These are phyloP conservation scores for Thermothelomyces thermophilus DNA, from an alignment of 2,329 filamentous ascomycete genomes.

Conservation along the genomic window DNA sequence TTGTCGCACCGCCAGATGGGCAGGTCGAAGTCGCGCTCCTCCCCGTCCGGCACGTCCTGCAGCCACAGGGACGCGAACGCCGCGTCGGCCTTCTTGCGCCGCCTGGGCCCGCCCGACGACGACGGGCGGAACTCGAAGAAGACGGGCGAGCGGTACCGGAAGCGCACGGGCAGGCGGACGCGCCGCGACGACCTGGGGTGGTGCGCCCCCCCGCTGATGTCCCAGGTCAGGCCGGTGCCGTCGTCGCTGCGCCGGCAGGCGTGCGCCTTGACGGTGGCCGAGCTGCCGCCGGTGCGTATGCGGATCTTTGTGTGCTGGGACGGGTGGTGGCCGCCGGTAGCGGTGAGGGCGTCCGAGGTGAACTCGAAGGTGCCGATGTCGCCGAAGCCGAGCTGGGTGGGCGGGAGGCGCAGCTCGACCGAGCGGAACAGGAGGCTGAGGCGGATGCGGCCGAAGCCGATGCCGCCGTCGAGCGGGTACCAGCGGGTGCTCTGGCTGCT, in stretches of 20 bases:
- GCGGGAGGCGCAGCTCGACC: slow-evolving; percentile 79
- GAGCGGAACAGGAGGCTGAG: slow-evolving; percentile 87
- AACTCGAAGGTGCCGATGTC: slow-evolving; percentile 95
- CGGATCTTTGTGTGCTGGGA: slow-evolving; percentile 66
- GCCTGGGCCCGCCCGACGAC: slow-evolving; percentile 56
- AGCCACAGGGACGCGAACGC: slow-evolving; percentile 82
- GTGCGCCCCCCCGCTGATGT: slow-evolving; percentile 42
- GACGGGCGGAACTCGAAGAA: slow-evolving; percentile 77
- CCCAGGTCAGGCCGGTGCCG: slow-evolving; percentile 45
- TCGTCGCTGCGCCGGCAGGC: slow-evolving; percentile 54
- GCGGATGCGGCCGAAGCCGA: slow-evolving; percentile 83
- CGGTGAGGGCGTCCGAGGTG: slow-evolving; percentile 60
- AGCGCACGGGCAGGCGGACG: slow-evolving; percentile 76
- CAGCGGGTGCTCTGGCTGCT: slow-evolving; percentile 81
- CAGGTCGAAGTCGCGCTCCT: slow-evolving; percentile 71
- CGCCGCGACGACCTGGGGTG: slow-evolving; percentile 20
- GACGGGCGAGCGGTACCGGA: slow-evolving; percentile 82
- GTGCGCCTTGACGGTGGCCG: slow-evolving; percentile 59
- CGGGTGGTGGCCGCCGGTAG: slow-evolving; percentile 56
- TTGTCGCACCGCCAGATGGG: slow-evolving; percentile 84
- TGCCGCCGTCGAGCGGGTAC: slow-evolving; percentile 94
- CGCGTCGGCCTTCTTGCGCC: slow-evolving; percentile 47
- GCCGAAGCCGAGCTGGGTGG: slow-evolving; percentile 74
- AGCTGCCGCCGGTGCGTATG: slow-evolving; percentile 78
- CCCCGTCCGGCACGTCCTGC: slow-evolving; percentile 73